A percentile compares a stretch with the other conserved stretches of the same genome.
Conservation (phyloP, 495 filamentous ascomycete species). For the Aspergillus haitiensis region DNA sequence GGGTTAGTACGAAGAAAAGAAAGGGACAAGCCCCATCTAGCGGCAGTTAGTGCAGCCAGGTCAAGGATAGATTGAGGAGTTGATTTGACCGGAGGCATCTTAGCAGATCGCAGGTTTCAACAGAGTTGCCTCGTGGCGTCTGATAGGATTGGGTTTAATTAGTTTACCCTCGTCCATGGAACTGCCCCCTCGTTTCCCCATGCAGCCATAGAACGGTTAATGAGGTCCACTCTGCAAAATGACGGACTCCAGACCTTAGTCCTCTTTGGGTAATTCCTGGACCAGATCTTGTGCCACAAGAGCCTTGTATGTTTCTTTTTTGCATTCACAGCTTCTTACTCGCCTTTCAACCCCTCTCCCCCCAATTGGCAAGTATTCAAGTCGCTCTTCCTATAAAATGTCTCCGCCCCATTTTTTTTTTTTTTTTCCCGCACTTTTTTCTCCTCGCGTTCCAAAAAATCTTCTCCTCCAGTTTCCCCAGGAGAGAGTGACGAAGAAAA, state of each 20-base stretch:
- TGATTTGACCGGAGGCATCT: no score
- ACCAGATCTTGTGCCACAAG: conserved; percentile 11
- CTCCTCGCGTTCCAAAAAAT: neutral
- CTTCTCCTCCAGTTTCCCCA: neutral
- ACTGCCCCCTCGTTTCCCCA: neutral
- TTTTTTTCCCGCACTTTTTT: neutral
- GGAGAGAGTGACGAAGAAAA: neutral
- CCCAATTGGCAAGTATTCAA: neutral
- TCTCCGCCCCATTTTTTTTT: neutral
- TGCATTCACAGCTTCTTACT: conserved; percentile 2
- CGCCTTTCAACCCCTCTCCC: neutral
- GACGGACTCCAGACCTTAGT: neutral
- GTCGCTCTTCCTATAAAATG: neutral
- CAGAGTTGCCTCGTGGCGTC: no score
- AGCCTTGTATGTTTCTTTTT: neutral
- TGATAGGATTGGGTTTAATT: no score
- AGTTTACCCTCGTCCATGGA: no score
- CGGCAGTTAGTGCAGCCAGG: no score
- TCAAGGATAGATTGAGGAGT: no score
- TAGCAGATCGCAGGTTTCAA: no score
- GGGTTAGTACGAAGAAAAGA: no score
- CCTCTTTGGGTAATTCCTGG: conserved; percentile 1
- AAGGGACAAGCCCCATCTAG: no score
- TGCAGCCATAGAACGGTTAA: no score
- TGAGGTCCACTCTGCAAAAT: no score